Evolutionary conservation across 345 rosid species (phyloP).

Genomic region (Erysimum cheiranthoides): DNA sequence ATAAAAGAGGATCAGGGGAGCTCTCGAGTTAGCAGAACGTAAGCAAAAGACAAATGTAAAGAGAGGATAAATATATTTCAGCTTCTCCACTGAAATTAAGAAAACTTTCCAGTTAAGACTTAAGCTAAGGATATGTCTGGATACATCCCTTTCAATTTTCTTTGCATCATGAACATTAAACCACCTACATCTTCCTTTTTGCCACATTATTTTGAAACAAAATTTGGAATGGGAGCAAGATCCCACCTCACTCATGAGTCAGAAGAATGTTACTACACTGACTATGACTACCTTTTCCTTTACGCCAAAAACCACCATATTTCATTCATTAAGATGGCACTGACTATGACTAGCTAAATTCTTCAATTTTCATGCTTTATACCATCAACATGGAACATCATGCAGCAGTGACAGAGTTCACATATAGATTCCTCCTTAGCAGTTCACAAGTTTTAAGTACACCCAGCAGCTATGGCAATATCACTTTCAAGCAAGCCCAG

Average conservation of each 20-base stretch:
- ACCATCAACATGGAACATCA: conserved; percentile 2
- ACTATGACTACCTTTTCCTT: neutral
- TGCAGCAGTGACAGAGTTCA: conserved; percentile 10
- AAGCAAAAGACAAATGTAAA: conserved; percentile 1
- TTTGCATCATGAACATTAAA: conserved; percentile 7
- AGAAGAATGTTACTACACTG: neutral
- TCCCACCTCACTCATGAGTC: conserved; percentile 8
- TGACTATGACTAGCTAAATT: conserved; percentile 14
- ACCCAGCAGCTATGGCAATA: neutral
- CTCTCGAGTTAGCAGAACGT: neutral
- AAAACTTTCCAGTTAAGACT: conserved; percentile 12
- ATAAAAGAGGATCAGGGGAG: conserved; percentile 1
- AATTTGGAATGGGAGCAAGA: neutral
- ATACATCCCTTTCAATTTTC: conserved; percentile 9
- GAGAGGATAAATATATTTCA: conserved; percentile 5
- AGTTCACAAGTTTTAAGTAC: neutral
- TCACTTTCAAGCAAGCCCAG: neutral
- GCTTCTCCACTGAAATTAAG: neutral
- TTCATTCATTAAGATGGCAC: neutral
- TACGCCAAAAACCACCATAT: neutral
- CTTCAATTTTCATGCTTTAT: conserved; percentile 5
- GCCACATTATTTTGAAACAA: conserved; percentile 12
- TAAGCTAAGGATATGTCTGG: conserved; percentile 13
- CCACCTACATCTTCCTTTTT: neutral
- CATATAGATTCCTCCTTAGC: conserved; percentile 12